Evolutionary conservation across 1,139 yeast species (phyloP), one percentile per base, ranked within the genome.

Genomic region (Suhomyces kunorum): DNA sequence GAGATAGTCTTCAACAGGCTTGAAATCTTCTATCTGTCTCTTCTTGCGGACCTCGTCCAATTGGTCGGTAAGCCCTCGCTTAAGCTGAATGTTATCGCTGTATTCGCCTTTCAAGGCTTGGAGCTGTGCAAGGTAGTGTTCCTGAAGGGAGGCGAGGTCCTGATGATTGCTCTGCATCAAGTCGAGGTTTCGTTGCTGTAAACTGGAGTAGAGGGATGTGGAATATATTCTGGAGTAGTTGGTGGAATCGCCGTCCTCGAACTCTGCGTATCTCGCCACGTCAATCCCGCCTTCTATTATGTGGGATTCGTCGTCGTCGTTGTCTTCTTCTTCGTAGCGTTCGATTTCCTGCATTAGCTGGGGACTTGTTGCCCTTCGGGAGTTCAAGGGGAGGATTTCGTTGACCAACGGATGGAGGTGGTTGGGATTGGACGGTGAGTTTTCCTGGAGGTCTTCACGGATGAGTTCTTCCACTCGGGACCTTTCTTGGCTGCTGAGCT

Each of bases 1-100:
- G 34, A 71, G 55, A 45, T 70, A 64, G 37, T 63, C 67, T 34
- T 61, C 53, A 15, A 62, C 68, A 1, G 75, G 72, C 41, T 57
- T 53, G 44, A 58, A 66, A 18, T 64, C 73, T 6, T 46, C 56
- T 8, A 54, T 38, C 50, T 71, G 77, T 41, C 69, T 55, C 43
- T 56, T 59, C 42, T 64, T 66, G 7, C 77, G 52, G 3, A 42
- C 47, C 12, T 39, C 47, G 26, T 63, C 54, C n/a, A 64, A 40
- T 2, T 64, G 71, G 19, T 68, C 69, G 24, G 60, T 50, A 35
- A 48, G 44, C 41, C 49, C 52, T 30, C 76, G 48, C 44, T 72
- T 71, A 27, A 54, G 58, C 24, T 50, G 53, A 6, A 62, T 41
- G 15, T 47, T 45, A 1, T 43, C 29, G 8, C 36, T 37, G 34